Percentiles rank a stretch among this genome's conserved stretches.
phyloP scores from a whole-genome alignment of 495 filamentous ascomycete species.

The Lichenothelia convexa region DNA sequence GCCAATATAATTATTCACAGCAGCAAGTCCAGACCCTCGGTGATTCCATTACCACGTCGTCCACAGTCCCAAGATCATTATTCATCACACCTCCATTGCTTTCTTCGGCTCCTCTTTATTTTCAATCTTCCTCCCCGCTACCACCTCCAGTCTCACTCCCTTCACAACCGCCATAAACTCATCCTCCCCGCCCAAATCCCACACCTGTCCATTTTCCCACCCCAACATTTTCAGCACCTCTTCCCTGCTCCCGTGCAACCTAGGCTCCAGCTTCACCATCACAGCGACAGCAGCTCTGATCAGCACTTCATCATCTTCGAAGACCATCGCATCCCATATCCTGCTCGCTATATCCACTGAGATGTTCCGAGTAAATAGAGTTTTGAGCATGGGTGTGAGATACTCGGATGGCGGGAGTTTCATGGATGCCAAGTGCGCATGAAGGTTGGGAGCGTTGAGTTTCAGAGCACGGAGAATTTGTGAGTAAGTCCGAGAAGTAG shows the following conservation, averaged over 20 bases:
- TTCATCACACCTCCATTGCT: too few relatives aligned
- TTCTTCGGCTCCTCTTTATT: too few relatives aligned
- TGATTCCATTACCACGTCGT: too few relatives aligned
- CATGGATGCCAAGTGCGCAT: constrained; percentile 40
- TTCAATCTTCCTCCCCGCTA: too few relatives aligned
- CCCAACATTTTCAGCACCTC: constrained; percentile 36
- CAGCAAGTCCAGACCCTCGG: too few relatives aligned
- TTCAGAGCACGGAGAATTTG: constrained; percentile 51
- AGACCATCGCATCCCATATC: constrained; percentile 87
- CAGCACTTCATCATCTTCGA: constrained; percentile 73
- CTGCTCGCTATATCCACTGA: constrained; percentile 58
- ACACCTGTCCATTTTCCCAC: constrained; percentile 25
- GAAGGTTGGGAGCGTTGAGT: constrained; percentile 53
- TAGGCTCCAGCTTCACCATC: constrained; percentile 41
- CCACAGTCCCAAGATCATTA: too few relatives aligned
- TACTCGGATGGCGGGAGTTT: constrained; percentile 30
- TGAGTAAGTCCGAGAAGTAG: constrained; percentile 51
- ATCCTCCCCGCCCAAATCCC: constrained; percentile 37
- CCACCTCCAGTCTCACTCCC: constrained; percentile 46
- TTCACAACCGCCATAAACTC: constrained; percentile 51
- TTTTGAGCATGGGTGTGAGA: constrained; percentile 40
- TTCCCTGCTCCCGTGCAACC: constrained; percentile 36
- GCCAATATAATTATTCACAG: too few relatives aligned
- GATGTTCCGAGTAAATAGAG: constrained; percentile 36
- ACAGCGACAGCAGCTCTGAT: constrained; percentile 63